A percentile compares a stretch with the other conserved stretches of the same genome.
These are phyloP conservation scores for Tremella fuciformis DNA, from an alignment of 768 basidiomycete genomes.

Conservation along the genomic window DNA sequence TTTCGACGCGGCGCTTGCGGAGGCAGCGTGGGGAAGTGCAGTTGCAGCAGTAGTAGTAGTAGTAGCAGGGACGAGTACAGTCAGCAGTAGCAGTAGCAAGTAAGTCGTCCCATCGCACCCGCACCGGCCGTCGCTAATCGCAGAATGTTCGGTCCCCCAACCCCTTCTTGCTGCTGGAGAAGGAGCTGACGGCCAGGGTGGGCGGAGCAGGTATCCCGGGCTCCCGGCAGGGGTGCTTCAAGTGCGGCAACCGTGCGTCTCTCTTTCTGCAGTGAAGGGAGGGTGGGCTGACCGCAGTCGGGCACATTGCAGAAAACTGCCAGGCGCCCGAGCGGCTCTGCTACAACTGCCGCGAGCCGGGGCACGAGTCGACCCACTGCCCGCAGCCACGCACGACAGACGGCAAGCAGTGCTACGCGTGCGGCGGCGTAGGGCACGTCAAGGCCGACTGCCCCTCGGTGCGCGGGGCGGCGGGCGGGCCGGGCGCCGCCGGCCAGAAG, in stretches of 20 bases:
- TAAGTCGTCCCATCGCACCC: too few species aligned
- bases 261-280: not conserved
- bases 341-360: conserved; percentile 93
- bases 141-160: too few species aligned
- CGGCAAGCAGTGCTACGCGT: conserved; percentile 88
- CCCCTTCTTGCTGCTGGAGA: too few species aligned
- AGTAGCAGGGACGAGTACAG: too few species aligned
- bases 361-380: conserved; percentile 85
- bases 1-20: conserved; percentile 11
- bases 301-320: conserved; percentile 89
- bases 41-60: not conserved
- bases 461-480: conserved; percentile 16
- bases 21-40: conserved; percentile 22
- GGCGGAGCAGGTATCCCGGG: conserved; percentile 36
- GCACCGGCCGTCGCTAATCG: too few species aligned
- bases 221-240: conserved; percentile 48
- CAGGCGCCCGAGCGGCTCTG: conserved; percentile 83
- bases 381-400: conserved; percentile 76
- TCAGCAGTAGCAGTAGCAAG: too few species aligned
- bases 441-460: conserved; percentile 45
- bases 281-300: conserved; percentile 58
- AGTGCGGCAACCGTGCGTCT: conserved; percentile 69
- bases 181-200: conserved; percentile 7
- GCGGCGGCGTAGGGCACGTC: conserved; percentile 66
- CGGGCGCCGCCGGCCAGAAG: conserved; percentile 58